Evolutionary conservation across 208 protist species (phyloP).

Genomic region (Lotmaria passim): DNA sequence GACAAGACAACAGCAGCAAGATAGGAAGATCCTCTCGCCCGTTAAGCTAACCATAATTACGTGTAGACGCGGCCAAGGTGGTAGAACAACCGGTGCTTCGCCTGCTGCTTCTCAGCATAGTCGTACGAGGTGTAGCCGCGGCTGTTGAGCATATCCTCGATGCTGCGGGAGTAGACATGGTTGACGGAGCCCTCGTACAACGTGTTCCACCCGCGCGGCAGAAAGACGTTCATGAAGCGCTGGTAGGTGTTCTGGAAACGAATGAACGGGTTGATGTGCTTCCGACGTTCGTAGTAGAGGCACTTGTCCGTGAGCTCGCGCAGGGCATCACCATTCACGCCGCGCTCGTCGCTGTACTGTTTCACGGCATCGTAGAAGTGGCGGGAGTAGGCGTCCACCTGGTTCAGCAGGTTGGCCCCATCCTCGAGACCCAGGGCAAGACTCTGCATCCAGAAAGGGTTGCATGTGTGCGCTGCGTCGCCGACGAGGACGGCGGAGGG

Average conservation of each 20-base stretch:
- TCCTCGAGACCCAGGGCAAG: slow-evolving; percentile 88
- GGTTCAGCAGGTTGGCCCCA: slow-evolving; percentile 74
- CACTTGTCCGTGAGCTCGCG: slow-evolving; percentile 85
- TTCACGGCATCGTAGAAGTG: slow-evolving; percentile 90
- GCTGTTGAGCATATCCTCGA: slow-evolving; percentile 90
- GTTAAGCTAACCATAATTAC: no score
- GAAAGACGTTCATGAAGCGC: slow-evolving; percentile 62
- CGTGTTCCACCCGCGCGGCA: slow-evolving; percentile 69
- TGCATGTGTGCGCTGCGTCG: slow-evolving; percentile 80
- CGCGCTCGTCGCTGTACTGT: slow-evolving; percentile 89
- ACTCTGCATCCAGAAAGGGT: slow-evolving; percentile 89
- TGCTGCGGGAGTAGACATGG: slow-evolving; percentile 82
- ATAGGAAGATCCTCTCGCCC: no score
- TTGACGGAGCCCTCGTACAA: slow-evolving; percentile 83
- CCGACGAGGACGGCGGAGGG: slow-evolving; percentile 84
- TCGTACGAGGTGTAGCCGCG: slow-evolving; percentile 90
- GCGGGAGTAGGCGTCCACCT: slow-evolving; percentile 83
- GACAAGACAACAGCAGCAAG: no score
- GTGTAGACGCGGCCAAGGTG: slow-evolving; percentile 86
- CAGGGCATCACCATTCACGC: slow-evolving; percentile 79
- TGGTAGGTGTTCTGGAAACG: slow-evolving; percentile 86
- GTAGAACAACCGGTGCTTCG: slow-evolving; percentile 80
- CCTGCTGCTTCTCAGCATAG: slow-evolving; percentile 89
- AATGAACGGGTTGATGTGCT: slow-evolving; percentile 81
- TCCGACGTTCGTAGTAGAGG: slow-evolving; percentile 83